Percentiles rank a stretch among this genome's conserved stretches.
Conservation (phyloP, 257 asterid species). For the Scutellaria barbata region DNA sequence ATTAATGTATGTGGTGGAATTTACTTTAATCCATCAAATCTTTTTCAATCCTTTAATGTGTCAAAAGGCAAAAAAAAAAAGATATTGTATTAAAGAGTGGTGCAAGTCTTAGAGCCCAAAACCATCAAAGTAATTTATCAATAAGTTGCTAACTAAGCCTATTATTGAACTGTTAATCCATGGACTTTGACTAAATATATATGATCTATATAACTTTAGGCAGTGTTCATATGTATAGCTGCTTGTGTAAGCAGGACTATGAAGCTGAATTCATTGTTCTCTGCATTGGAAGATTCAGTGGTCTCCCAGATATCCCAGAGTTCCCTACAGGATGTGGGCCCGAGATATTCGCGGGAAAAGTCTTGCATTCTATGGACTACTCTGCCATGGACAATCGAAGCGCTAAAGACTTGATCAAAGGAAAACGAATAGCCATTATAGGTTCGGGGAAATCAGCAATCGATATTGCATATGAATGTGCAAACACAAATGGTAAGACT, state of each 20-base stretch:
- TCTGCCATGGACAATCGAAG: constrained; percentile 54
- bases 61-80: no score
- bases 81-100: no score
- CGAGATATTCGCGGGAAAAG: constrained; percentile 59
- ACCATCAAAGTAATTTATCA: no score
- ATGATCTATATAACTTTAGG: no score
- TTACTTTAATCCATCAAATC: no score
- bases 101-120: no score
- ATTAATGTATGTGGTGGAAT: no score
- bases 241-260: constrained; percentile 45
- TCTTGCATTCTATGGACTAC: constrained; percentile 62
- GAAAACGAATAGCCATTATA: constrained; percentile 50
- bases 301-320: constrained; percentile 60
- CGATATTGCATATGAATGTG: constrained; percentile 56
- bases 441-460: constrained; percentile 68
- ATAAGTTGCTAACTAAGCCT: no score
- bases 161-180: no score
- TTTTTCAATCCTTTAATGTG: no score
- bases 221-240: background rate
- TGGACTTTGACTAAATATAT: no score
- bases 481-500: constrained; percentile 50
- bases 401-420: constrained; percentile 59
- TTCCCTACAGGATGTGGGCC: constrained; percentile 56
- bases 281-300: constrained; percentile 73
- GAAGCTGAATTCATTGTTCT: constrained; percentile 59